Percentiles rank a stretch among this genome's conserved stretches.
These are phyloP conservation scores for Sugiyamaella paludigena DNA, from an alignment of 1,139 yeast species.

Conservation along the genomic window DNA sequence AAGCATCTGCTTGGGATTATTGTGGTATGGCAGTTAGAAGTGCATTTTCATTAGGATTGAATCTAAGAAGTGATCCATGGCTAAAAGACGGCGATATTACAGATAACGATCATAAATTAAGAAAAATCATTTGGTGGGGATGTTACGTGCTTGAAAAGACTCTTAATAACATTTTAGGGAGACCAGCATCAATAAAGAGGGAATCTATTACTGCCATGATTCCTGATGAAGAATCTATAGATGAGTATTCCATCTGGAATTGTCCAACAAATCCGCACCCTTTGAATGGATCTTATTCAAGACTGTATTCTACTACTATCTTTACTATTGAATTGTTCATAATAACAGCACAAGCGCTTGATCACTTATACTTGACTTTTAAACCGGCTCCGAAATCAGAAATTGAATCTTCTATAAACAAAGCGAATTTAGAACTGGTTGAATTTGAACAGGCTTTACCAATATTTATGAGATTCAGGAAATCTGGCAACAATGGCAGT, in stretches of 20 bases:
- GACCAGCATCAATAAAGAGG: slow-evolving; percentile 18
- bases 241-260: slow-evolving; percentile 12
- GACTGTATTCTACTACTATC: slow-evolving; percentile 14
- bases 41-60: slow-evolving; percentile 15
- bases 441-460: slow-evolving; percentile 19
- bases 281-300: slow-evolving; percentile 3
- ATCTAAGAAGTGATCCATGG: slow-evolving; percentile 15
- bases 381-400: slow-evolving; percentile 17
- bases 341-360: slow-evolving; percentile 18
- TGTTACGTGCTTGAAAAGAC: slow-evolving; percentile 18
- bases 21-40: slow-evolving; percentile 13
- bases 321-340: slow-evolving; percentile 18
- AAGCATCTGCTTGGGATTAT: slow-evolving; percentile 14
- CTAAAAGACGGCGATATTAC: slow-evolving; percentile 12
- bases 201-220: slow-evolving; percentile 16
- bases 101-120: slow-evolving; percentile 14
- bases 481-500: slow-evolving; percentile 2
- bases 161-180: slow-evolving; percentile 15
- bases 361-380: slow-evolving; percentile 17
- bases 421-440: slow-evolving; percentile 16
- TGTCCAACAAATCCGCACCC: not conserved
- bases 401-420: slow-evolving; percentile 11
- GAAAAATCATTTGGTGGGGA: slow-evolving; percentile 19
- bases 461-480: slow-evolving; percentile 12
- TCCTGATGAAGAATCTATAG: slow-evolving; percentile 16